These are phyloP conservation scores for Helicocarpus griseus DNA, from an alignment of 2,329 filamentous ascomycete species.

Conservation along the genomic window DNA sequence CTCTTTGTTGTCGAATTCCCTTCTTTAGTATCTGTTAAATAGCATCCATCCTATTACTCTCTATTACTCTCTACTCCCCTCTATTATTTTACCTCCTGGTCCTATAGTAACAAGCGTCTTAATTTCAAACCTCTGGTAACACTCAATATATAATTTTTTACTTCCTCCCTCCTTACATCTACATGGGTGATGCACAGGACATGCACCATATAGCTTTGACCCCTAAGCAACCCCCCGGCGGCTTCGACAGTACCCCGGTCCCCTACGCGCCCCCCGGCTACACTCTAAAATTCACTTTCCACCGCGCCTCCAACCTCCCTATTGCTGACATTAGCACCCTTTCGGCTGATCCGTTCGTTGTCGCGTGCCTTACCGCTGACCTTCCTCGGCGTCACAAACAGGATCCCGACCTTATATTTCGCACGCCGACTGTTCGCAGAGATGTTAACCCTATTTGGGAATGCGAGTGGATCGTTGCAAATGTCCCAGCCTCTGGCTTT, in stretches of 20 bases:
- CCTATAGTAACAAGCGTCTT: too few species aligned
- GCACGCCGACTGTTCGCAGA: constrained; percentile 65
- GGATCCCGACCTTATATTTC: constrained; percentile 63
- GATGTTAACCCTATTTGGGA: constrained; percentile 73
- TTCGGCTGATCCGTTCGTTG: constrained; percentile 74
- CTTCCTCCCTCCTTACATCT: too few species aligned
- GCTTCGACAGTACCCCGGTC: constrained; percentile 70
- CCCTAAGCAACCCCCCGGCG: constrained; percentile 53
- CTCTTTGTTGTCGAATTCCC: too few species aligned
- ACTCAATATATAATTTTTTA: too few species aligned
- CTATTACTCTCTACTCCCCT: too few species aligned
- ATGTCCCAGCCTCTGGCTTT: constrained; percentile 73
- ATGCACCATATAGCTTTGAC: not conserved
- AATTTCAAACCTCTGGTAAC: too few species aligned
- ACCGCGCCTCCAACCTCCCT: constrained; percentile 70
- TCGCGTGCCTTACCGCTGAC: constrained; percentile 62
- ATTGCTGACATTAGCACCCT: constrained; percentile 67
- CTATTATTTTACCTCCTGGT: too few species aligned
- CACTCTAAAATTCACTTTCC: constrained; percentile 76
- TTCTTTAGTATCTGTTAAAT: too few species aligned
- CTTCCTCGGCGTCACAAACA: constrained; percentile 74
- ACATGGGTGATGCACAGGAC: not conserved
- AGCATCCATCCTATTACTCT: too few species aligned
- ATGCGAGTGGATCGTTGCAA: constrained; percentile 77
- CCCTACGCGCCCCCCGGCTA: constrained; percentile 67